Evolutionary conservation across 2,329 filamentous ascomycete genomes (phyloP).

Genomic region (Coniochaeta ligniaria): DNA sequence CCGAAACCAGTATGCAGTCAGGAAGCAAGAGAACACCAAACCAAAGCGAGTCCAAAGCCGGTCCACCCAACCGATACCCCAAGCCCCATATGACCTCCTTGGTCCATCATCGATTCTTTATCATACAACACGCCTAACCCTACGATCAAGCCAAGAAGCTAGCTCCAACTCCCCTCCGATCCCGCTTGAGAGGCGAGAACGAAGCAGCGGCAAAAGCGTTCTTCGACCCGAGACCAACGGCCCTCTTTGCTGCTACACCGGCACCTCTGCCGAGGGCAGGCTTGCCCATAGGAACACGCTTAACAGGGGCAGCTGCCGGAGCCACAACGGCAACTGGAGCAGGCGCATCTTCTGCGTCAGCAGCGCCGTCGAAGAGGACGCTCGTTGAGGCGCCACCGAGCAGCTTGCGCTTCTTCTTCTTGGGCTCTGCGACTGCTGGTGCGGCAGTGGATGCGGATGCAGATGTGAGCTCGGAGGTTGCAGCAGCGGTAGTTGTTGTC

Average conservation of each 20-base stretch:
- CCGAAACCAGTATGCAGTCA: not conserved
- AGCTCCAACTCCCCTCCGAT: slow-evolving; percentile 54
- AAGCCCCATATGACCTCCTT: not conserved
- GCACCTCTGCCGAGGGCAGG: slow-evolving; percentile 7
- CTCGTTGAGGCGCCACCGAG: slow-evolving; percentile 55
- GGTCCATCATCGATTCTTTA: not conserved
- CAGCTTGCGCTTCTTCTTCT: slow-evolving; percentile 69
- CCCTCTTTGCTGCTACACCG: slow-evolving; percentile 19
- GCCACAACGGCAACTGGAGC: slow-evolving; percentile 3
- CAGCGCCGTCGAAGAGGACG: slow-evolving; percentile 66
- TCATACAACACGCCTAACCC: not conserved
- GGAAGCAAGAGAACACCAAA: not conserved
- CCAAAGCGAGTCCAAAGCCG: not conserved
- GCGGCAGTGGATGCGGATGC: slow-evolving; percentile 6
- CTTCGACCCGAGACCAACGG: slow-evolving; percentile 20
- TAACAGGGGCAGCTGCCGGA: slow-evolving; percentile 8
- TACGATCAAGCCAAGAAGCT: slow-evolving; percentile 45
- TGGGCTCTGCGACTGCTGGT: slow-evolving; percentile 29
- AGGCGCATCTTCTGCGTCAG: slow-evolving; percentile 22
- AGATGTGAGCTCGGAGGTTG: slow-evolving; percentile 9
- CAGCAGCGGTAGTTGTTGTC: slow-evolving; percentile 16
- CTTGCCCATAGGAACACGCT: slow-evolving; percentile 13
- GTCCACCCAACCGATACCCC: not conserved
- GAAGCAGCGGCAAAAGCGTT: slow-evolving; percentile 42
- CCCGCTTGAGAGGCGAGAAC: slow-evolving; percentile 69